phyloP scores from a whole-genome alignment of 345 rosid species.

The Hibiscus syriacus region DNA sequence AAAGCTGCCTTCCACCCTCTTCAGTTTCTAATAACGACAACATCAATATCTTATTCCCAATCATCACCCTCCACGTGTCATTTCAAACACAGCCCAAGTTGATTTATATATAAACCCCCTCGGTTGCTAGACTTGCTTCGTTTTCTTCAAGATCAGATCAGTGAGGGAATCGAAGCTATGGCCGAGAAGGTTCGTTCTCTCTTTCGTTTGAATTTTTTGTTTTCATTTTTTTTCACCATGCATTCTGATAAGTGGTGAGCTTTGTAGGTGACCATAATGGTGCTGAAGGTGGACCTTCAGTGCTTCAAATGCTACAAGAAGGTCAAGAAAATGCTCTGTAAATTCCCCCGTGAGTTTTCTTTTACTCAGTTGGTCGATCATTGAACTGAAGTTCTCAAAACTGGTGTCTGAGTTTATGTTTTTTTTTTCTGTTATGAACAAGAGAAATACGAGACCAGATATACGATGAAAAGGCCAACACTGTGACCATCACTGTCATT shows the following conservation, averaged over 20 bases:
- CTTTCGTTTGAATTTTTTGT: background rate
- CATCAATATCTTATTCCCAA: background rate
- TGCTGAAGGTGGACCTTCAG: conserved; percentile 59
- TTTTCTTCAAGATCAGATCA: conserved; percentile 18
- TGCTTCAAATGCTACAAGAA: conserved; percentile 61
- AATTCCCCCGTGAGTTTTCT: conserved; percentile 57
- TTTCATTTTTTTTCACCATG: background rate
- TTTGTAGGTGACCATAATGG: conserved; percentile 56
- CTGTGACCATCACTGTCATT: conserved; percentile 57
- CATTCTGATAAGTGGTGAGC: background rate
- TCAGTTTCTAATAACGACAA: background rate
- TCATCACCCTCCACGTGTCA: background rate
- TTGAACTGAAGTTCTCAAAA: too few relatives aligned
- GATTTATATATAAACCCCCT: background rate
- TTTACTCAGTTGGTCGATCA: too few relatives aligned
- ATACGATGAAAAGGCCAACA: conserved; percentile 60
- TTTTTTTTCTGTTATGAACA: conserved; percentile 30
- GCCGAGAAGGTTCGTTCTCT: conserved; percentile 16
- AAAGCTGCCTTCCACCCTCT: background rate
- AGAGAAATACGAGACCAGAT: conserved; percentile 63
- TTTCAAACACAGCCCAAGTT: background rate
- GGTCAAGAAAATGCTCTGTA: conserved; percentile 64
- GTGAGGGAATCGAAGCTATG: conserved; percentile 19
- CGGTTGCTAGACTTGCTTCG: background rate
- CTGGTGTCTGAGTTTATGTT: conserved; percentile 28